These are phyloP conservation scores for Saturnispora bothae DNA, from an alignment of 805 yeast genomes.

Conservation along the genomic window DNA sequence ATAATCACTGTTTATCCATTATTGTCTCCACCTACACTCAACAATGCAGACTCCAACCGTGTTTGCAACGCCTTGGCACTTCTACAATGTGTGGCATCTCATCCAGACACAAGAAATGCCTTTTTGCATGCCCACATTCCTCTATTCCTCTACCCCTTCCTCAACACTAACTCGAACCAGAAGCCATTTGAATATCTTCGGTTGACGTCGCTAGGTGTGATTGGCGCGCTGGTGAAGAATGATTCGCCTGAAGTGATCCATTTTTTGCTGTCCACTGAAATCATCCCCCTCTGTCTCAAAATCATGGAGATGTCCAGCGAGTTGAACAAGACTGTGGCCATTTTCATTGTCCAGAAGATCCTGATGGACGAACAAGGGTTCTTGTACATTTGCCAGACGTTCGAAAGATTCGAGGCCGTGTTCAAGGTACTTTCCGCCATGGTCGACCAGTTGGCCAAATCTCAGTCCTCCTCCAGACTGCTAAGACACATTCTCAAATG, in stretches of 20 bases:
- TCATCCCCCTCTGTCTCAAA: slow-evolving; percentile 86
- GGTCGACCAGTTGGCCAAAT: slow-evolving; percentile 74
- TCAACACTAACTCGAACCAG: slow-evolving; percentile 84
- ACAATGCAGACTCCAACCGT: slow-evolving; percentile 80
- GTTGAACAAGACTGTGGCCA: slow-evolving; percentile 90
- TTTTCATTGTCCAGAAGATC: slow-evolving; percentile 89
- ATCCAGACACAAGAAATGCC: slow-evolving; percentile 75
- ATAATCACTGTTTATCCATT: slow-evolving; percentile 84
- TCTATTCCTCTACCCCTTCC: slow-evolving; percentile 82
- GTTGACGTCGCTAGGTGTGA: slow-evolving; percentile 87
- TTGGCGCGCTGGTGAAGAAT: slow-evolving; percentile 92
- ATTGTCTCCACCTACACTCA: slow-evolving; percentile 74
- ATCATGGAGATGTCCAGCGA: slow-evolving; percentile 96
- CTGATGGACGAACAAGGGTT: slow-evolving; percentile 86
- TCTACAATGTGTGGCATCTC: slow-evolving; percentile 94
- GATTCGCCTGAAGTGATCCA: slow-evolving; percentile 93
- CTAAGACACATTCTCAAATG: slow-evolving; percentile 92
- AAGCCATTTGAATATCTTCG: slow-evolving; percentile 90
- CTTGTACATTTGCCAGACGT: slow-evolving; percentile 87
- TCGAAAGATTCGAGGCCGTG: slow-evolving; percentile 89
- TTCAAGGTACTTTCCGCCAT: slow-evolving; percentile 73
- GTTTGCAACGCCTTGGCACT: slow-evolving; percentile 94
- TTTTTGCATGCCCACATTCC: slow-evolving; percentile 89
- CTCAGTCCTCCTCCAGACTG: slow-evolving; percentile 65
- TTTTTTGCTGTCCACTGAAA: slow-evolving; percentile 87